Percentiles rank a stretch among this genome's conserved stretches.
Conservation (phyloP, 164 flowering plant species). For the Chimonanthus praecox region DNA sequence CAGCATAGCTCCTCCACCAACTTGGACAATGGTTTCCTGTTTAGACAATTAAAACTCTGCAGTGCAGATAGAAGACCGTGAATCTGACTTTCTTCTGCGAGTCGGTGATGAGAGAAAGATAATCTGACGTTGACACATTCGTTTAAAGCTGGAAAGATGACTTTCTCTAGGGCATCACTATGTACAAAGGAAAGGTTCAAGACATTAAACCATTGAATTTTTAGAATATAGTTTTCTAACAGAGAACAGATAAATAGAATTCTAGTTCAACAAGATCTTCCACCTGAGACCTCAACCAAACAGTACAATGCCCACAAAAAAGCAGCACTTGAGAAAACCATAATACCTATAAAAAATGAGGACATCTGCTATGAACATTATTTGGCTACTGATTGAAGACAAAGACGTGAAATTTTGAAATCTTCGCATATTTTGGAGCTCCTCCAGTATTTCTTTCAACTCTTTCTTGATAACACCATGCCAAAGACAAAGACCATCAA, state of each 20-base stretch:
- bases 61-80: conserved; percentile 36
- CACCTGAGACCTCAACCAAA: conserved; percentile 9
- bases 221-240: neutral
- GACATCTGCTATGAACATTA: conserved; percentile 61
- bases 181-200: conserved; percentile 11
- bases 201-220: neutral
- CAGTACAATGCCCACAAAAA: conserved; percentile 2
- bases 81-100: conserved; percentile 35
- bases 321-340: conserved; percentile 7
- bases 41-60: conserved; percentile 28
- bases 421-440: conserved; percentile 35
- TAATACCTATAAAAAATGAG: conserved; percentile 65
- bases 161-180: conserved; percentile 60
- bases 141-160: conserved; percentile 39
- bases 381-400: conserved; percentile 33
- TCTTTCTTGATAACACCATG: conserved; percentile 53
- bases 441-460: conserved; percentile 37
- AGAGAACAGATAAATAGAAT: conserved; percentile 5
- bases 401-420: conserved; percentile 29
- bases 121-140: conserved; percentile 17
- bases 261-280: neutral
- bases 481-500: conserved; percentile 54
- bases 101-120: conserved; percentile 18
- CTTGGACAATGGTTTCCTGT: conserved; percentile 17
- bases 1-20: conserved; percentile 43